Evolutionary conservation across 768 basidiomycete genomes (phyloP).

Genomic region (Amanita molliuscula): DNA sequence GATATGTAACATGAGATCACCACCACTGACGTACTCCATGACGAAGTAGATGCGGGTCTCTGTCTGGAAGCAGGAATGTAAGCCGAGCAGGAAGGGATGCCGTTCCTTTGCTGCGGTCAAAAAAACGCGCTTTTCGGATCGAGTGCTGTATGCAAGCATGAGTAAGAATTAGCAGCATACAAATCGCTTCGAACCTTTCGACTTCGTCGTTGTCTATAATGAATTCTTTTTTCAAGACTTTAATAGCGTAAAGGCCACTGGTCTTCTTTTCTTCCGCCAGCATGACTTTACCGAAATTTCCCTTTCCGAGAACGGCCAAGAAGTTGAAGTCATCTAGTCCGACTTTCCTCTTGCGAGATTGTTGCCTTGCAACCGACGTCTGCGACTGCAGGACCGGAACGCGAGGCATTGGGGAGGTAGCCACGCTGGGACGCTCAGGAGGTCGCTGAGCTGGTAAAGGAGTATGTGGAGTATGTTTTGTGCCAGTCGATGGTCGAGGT

Average conservation of each 20-base stretch:
- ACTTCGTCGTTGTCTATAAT: conserved; percentile 99
- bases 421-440: conserved; percentile 16
- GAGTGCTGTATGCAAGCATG: conserved; percentile 51
- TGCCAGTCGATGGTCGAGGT: conserved; percentile 9
- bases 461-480: conserved; percentile 22
- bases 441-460: conserved; percentile 20
- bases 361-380: conserved; percentile 28
- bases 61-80: conserved; percentile 99
- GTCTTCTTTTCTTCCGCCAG: conserved; percentile 95
- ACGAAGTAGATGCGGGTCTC: conserved; percentile 99
- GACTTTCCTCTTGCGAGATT: conserved; percentile 68
- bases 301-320: conserved; percentile 95
- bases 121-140: conserved; percentile 98
- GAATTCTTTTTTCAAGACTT: conserved; percentile 99
- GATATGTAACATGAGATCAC: conserved; percentile 98
- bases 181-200: conserved; percentile 60
- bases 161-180: conserved; percentile 4
- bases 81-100: conserved; percentile 92
- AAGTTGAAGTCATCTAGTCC: conserved; percentile 99
- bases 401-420: conserved; percentile 12
- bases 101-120: conserved; percentile 93
- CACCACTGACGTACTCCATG: conserved; percentile 99
- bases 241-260: conserved; percentile 91
- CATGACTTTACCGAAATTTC: conserved; percentile 99
- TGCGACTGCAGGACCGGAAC: conserved; percentile 20